Percentiles rank a stretch among this genome's conserved stretches.
phyloP scores from a whole-genome alignment of 352 stramenopile genomes.

The Phytophthora rubi region DNA sequence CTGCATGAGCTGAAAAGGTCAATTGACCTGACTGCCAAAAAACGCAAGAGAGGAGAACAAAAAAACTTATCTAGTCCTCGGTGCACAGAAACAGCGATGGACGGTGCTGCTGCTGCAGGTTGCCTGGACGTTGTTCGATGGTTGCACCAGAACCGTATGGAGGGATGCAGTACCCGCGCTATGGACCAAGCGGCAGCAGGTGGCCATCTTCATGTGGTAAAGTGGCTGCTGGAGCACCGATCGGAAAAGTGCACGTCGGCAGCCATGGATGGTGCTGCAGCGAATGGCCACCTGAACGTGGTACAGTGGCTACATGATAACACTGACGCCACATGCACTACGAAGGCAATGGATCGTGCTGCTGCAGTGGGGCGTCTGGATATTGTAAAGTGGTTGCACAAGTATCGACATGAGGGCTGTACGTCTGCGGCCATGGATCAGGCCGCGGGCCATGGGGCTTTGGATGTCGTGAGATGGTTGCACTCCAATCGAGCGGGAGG shows the following conservation, averaged over 20 bases:
- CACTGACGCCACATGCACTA: background rate
- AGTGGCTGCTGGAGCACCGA: background rate
- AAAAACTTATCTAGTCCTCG: background rate
- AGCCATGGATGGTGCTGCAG: background rate
- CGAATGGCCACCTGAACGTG: background rate
- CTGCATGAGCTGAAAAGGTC: background rate
- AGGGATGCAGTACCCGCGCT: background rate
- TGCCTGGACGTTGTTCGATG: background rate
- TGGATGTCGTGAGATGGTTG: background rate
- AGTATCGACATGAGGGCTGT: background rate
- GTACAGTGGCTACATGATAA: background rate
- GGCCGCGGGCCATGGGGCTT: background rate
- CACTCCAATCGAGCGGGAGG: background rate
- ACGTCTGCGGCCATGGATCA: background rate
- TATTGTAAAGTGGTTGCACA: background rate
- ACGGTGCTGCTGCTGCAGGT: background rate
- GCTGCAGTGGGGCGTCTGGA: background rate
- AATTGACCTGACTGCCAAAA: background rate
- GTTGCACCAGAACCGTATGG: background rate
- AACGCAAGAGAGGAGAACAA: background rate
- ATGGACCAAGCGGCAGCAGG: background rate
- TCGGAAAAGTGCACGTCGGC: background rate
- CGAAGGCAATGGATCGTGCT: background rate
- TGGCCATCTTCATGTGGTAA: background rate
- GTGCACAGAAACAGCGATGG: background rate